Evolutionary conservation across 352 stramenopile genomes (phyloP), one percentile per base, ranked within the genome.

Genomic region (Phytophthora hybrid): DNA sequence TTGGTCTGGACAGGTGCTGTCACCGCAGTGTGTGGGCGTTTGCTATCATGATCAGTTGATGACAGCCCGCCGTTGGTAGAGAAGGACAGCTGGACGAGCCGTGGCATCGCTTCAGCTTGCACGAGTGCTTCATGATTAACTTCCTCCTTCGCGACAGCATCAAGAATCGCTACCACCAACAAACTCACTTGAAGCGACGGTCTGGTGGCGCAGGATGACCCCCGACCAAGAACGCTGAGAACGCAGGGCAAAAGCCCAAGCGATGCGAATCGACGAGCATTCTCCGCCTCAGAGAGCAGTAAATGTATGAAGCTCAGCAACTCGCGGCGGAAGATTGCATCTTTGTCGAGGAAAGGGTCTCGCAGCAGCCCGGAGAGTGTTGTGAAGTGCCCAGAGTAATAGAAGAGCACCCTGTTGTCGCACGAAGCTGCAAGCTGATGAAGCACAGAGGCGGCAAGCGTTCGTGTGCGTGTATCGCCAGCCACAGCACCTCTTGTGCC

Each of bases 301-400:
- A 88, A 76, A 26, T 88, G 77, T 31, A 93, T 77, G 55, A 89
- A 90, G 31, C 84, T 78, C n/a, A 94, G 74, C 56, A 93, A 61
- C 51, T 91, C 85, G 11, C 79, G 76, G 1, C 88, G 77, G 69
- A 93, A 93, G 9, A 63, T 53, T 0, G 73, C 53, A 67, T 94
- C 85, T 18, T 81, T 87, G 47, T 92, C 84, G 21, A 94, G 80
- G 70, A 89, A 93, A 21, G 85, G 87, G 23, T 93, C 83, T 47
- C 84, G 81, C 0, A 94, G 76, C 41, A 94, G 79, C 1, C 47
- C 56, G 2, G 80, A 80, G 8, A 94, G 72, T 0, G 67, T 81
- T 34, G 85, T 64, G 54, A 92, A 90, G 64, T 91, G 80, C 1
- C 73, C 85, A 9, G 82, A 84, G 58, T 94, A 71, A 39, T 84